Base-by-base conservation (phyloP, 2,329 filamentous ascomycete species). In the Monilinia fructicola region DNA sequence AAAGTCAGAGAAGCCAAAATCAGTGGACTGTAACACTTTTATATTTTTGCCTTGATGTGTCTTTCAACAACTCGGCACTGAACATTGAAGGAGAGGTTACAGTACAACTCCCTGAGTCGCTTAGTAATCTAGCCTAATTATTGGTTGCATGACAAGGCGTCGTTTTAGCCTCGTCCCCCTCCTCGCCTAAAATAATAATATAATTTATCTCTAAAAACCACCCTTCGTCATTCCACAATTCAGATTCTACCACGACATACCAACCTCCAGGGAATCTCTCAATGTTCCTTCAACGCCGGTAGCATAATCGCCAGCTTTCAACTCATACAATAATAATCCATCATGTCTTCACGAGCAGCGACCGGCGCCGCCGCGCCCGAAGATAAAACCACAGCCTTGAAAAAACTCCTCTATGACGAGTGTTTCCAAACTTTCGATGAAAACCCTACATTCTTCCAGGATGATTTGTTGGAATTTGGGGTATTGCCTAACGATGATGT, bases 401-500 rank as follows among this genome's bases (percentile, higher is more conserved):
- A 72, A 60, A 67, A 69, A 35, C 64, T 67, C 12, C 63, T 77
- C 50, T 77, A 77, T 65, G 68, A 72, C 14, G 68, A 69, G 18
- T 75, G 73, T 67, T 23, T 71, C 7, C 54, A 65, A 9, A 46
- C 68, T 53, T 64, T 67, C 23, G 67, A 73, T 21, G 70, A 73
- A 4, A 68, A 73, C 18, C 68, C 69, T 7, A 70, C 85, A 61
- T 88, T 87, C 76, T 82, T 81, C 16, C 86, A 89, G 74, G 80
- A 83, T 46, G 85, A 88, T 71, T 78, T 89, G 50, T 77, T 85
- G 67, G 81, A 81, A 35, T 80, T 88, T 67, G 81, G 82, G 67
- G 80, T 88, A 69, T 82, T 88, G 59, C 84, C 85, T 6, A 82
- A 83, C 60, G 79, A 83, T 68, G 83, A 88, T 74, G 76, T 86